These are phyloP conservation scores for Fusarium subtropicale DNA, from an alignment of 2,329 filamentous ascomycete species.

Conservation along the genomic window DNA sequence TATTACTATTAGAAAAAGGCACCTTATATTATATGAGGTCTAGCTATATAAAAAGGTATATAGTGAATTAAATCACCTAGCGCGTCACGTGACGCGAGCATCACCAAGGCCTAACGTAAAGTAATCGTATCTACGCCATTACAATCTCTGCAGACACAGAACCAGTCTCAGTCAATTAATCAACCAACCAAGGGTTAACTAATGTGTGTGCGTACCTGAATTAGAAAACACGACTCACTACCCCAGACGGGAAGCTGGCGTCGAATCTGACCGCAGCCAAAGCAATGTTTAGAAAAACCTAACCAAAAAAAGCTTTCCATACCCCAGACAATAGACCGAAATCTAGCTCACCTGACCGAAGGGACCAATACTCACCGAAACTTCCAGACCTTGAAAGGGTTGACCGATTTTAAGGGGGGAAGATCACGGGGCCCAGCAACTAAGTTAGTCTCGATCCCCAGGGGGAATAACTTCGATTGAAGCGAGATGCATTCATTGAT, in stretches of 20 bases:
- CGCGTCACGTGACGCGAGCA: too few species aligned
- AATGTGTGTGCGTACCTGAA: conserved; percentile 16
- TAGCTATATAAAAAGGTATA: too few species aligned
- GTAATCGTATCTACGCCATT: too few species aligned
- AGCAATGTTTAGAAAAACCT: conserved; percentile 9
- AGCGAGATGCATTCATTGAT: conserved; percentile 32
- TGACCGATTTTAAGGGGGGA: conserved; percentile 34
- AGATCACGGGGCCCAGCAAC: conserved; percentile 40
- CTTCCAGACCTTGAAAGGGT: conserved; percentile 35
- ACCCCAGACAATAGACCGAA: conserved; percentile 28
- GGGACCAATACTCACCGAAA: conserved; percentile 43
- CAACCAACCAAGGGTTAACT: neutral
- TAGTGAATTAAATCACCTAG: too few species aligned
- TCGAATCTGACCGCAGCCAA: conserved; percentile 23
- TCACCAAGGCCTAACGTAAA: too few species aligned
- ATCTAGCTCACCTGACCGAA: conserved; percentile 41
- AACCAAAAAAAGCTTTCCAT: conserved; percentile 26
- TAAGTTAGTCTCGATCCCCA: conserved; percentile 30
- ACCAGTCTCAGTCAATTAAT: neutral
- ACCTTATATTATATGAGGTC: too few species aligned
- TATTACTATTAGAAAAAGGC: too few species aligned
- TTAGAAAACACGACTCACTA: conserved; percentile 36
- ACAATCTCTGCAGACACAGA: conserved; percentile 21
- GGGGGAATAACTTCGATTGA: conserved; percentile 21
- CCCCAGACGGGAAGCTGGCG: conserved; percentile 40